Conservation (phyloP, 2,329 filamentous ascomycete genomes). For the Paecilomyces dactylethromorphus region DNA sequence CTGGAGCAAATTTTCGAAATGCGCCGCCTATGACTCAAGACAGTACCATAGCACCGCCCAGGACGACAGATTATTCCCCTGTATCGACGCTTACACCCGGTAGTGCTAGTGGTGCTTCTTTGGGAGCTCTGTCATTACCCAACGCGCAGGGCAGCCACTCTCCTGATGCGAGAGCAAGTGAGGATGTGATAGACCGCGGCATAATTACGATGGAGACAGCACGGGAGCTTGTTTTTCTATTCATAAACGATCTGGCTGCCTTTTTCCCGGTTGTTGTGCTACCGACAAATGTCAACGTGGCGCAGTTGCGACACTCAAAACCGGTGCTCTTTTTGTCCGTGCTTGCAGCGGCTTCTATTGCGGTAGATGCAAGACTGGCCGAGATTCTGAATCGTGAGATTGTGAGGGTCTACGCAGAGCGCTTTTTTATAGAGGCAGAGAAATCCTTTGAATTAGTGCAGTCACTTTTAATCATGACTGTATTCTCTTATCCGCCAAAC, state of each 20-base stretch:
- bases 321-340: conserved; percentile 66
- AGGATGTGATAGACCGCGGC: conserved; percentile 26
- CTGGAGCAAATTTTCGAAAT: conserved; percentile 15
- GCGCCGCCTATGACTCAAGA: conserved; percentile 13
- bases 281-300: conserved; percentile 20
- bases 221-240: conserved; percentile 24
- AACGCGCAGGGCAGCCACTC: conserved; percentile 13
- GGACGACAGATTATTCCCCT: conserved; percentile 19
- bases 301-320: conserved; percentile 34
- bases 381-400: conserved; percentile 42
- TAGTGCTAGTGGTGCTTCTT: conserved; percentile 11
- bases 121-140: conserved; percentile 12
- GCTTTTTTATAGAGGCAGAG: conserved; percentile 43
- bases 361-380: conserved; percentile 41
- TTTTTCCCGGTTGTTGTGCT: conserved; percentile 26
- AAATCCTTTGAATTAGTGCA: conserved; percentile 49
- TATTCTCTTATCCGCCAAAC: conserved; percentile 46
- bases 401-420: conserved; percentile 42
- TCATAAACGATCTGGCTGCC: conserved; percentile 20
- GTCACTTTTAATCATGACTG: conserved; percentile 41
- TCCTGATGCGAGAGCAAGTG: conserved; percentile 9
- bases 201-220: conserved; percentile 25
- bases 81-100: conserved; percentile 13
- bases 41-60: conserved; percentile 7
- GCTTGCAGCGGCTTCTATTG: conserved; percentile 59